phyloP scores from a whole-genome alignment of 2,329 filamentous ascomycete species.

The Hirsutella thompsonii region DNA sequence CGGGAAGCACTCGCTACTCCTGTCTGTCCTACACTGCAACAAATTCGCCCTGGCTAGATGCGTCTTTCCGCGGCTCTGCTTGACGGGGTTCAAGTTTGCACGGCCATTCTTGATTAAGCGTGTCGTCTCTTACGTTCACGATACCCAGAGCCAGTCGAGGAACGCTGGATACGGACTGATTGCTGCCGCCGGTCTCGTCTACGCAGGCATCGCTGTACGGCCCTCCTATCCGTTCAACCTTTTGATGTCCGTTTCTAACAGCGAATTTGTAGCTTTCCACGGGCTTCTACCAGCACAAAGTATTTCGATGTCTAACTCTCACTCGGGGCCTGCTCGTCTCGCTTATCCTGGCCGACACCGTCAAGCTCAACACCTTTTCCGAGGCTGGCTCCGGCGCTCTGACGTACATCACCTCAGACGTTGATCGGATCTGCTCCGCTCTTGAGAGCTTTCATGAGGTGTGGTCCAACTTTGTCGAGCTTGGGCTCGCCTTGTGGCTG shows the following conservation, averaged over 20 bases:
- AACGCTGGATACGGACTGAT: slow-evolving; percentile 8
- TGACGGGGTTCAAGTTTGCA: slow-evolving; percentile 10
- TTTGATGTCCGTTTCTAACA: background rate
- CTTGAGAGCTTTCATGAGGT: slow-evolving; percentile 25
- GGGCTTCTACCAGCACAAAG: slow-evolving; percentile 12
- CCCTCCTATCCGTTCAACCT: background rate
- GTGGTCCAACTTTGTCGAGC: slow-evolving; percentile 27
- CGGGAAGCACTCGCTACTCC: background rate
- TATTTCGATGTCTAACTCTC: slow-evolving; percentile 16
- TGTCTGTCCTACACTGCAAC: background rate
- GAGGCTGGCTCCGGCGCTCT: slow-evolving; percentile 23
- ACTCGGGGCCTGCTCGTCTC: slow-evolving; percentile 16
- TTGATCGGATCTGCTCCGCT: slow-evolving; percentile 23
- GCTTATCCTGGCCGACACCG: slow-evolving; percentile 13
- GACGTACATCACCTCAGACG: slow-evolving; percentile 31
- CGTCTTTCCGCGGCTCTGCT: slow-evolving; percentile 4
- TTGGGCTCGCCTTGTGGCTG: slow-evolving; percentile 29
- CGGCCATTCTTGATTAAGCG: slow-evolving; percentile 10
- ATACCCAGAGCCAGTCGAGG: background rate
- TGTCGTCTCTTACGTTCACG: slow-evolving; percentile 1
- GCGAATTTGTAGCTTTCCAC: slow-evolving; percentile 4
- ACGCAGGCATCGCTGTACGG: slow-evolving; percentile 7
- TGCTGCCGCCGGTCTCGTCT: slow-evolving; percentile 7
- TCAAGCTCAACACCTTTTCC: slow-evolving; percentile 12
- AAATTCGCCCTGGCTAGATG: background rate